Conservation (phyloP, 768 basidiomycete species). For the Lentinula lateritia region DNA sequence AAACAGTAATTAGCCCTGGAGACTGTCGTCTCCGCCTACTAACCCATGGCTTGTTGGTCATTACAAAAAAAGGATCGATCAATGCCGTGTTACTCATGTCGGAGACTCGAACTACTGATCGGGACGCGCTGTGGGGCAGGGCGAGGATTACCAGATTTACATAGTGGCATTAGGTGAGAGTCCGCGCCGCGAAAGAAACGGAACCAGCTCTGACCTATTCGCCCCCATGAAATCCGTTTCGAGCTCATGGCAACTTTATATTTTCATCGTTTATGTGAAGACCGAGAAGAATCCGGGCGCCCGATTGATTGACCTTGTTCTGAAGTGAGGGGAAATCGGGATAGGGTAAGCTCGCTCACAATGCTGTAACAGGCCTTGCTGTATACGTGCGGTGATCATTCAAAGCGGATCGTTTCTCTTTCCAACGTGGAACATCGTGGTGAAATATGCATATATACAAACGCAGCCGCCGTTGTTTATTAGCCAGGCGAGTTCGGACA, state of each 20-base stretch:
- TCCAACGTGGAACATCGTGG: not conserved
- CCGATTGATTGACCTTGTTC: no score
- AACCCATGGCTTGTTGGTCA: no score
- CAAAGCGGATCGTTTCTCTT: not conserved
- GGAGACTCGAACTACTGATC: not conserved
- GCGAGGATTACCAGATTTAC: not conserved
- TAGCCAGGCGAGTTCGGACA: not conserved
- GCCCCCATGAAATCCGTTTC: not conserved
- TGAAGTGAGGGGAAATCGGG: no score
- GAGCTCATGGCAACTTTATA: no score
- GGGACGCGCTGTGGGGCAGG: not conserved
- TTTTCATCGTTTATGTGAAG: no score
- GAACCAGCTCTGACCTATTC: not conserved
- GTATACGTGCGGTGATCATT: not conserved
- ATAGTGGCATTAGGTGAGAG: not conserved
- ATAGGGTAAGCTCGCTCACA: not conserved
- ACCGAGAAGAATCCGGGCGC: no score
- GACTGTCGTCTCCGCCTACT: no score
- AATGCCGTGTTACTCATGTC: not conserved
- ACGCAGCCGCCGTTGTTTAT: not conserved
- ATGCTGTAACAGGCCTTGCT: not conserved
- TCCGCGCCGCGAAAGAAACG: not conserved
- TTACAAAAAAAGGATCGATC: not conserved
- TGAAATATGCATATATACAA: not conserved
- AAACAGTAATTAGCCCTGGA: no score